Conservation (phyloP, 192 early-diverging fungal species). For the Podila minutissima region DNA sequence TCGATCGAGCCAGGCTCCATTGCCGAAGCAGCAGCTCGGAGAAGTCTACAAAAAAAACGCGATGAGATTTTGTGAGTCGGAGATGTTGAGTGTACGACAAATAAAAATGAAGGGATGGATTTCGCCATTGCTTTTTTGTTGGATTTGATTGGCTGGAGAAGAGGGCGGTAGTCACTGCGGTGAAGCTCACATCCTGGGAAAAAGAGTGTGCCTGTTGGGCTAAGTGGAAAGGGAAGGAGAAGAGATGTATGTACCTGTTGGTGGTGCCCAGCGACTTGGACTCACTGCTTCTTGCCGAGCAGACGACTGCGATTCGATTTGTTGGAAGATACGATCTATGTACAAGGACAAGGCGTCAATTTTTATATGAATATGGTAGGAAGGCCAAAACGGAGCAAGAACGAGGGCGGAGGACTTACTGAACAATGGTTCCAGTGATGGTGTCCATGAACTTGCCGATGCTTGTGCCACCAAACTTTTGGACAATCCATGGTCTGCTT, state of each 20-base stretch:
- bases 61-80: slow-evolving; percentile 3
- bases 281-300: slow-evolving; percentile 91
- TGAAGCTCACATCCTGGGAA: not conserved
- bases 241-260: slow-evolving; percentile 60
- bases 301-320: slow-evolving; percentile 85
- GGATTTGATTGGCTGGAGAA: not conserved
- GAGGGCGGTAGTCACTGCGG: too few species aligned
- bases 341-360: not conserved
- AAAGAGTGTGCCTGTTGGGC: slow-evolving; percentile 33
- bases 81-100: not conserved
- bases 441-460: slow-evolving; percentile 86
- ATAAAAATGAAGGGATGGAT: not conserved
- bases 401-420: slow-evolving; percentile 61
- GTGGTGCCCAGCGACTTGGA: slow-evolving; percentile 93
- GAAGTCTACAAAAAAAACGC: slow-evolving; percentile 57
- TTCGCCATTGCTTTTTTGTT: slow-evolving; percentile 3
- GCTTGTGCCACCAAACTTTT: slow-evolving; percentile 98
- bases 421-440: slow-evolving; percentile 81
- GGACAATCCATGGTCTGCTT: slow-evolving; percentile 67
- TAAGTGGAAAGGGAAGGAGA: too few species aligned
- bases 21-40: slow-evolving; percentile 77
- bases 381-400: slow-evolving; percentile 7
- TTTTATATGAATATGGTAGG: not conserved
- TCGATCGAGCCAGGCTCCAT: slow-evolving; percentile 70
- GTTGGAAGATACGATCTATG: slow-evolving; percentile 69